Evolutionary conservation across 2,329 filamentous ascomycete species (phyloP).

Genomic region (Diaporthe longicolla): DNA sequence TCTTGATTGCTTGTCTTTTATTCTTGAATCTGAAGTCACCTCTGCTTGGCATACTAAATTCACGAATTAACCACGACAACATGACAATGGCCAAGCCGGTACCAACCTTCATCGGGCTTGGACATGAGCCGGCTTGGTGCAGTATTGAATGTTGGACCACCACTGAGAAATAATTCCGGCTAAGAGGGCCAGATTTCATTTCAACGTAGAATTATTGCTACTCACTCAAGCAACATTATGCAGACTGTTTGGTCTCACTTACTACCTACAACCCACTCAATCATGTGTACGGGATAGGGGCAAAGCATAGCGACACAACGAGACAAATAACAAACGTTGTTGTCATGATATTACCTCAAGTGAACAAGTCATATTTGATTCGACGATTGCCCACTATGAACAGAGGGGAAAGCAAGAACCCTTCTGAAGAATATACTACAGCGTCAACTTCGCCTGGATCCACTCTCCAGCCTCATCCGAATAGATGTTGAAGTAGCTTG

Average conservation of each 20-base stretch:
- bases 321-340: background rate
- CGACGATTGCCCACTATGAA: no score
- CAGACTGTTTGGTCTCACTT: background rate
- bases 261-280: background rate
- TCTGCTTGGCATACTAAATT: background rate
- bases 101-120: background rate
- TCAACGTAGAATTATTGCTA: background rate
- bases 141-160: background rate
- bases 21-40: background rate
- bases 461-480: constrained; percentile 45
- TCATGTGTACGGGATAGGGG: background rate
- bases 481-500: constrained; percentile 56
- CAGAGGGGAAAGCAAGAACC: background rate
- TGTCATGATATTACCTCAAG: background rate
- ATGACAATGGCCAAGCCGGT: background rate
- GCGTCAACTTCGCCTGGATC: constrained; percentile 29
- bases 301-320: background rate
- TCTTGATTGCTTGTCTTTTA: no score
- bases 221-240: background rate
- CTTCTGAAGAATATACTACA: background rate
- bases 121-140: background rate
- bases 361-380: background rate
- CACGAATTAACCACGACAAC: no score
- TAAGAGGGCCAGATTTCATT: background rate
- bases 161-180: background rate